Percentiles rank a stretch among this genome's conserved stretches.
These are phyloP conservation scores for Myochromella boudieri DNA, from an alignment of 768 basidiomycete genomes.

Conservation along the genomic window DNA sequence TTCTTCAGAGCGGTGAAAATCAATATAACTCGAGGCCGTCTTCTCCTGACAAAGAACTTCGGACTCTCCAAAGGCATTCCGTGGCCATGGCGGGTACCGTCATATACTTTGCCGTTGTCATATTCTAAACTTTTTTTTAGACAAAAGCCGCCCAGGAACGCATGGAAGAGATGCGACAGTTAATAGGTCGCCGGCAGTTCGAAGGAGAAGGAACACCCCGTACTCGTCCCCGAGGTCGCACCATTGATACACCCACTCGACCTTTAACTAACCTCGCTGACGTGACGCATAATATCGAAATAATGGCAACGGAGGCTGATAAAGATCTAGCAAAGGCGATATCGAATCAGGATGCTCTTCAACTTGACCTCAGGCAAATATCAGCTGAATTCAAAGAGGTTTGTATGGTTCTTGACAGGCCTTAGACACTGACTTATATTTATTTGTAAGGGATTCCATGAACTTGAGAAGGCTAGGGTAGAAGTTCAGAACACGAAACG, in stretches of 20 bases:
- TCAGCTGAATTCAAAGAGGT: conserved; percentile 61
- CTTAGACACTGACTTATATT: background rate
- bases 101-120: conserved; percentile 1
- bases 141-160: conserved; percentile 75
- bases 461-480: conserved; percentile 58
- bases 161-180: conserved; percentile 79
- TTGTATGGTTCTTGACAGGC: conserved; percentile 14
- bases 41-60: conserved; percentile 58
- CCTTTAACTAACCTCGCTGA: conserved; percentile 30
- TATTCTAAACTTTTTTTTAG: conserved; percentile 32
- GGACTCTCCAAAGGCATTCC: conserved; percentile 43
- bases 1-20: conserved; percentile 25
- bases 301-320: conserved; percentile 58
- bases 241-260: conserved; percentile 32
- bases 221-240: conserved; percentile 43
- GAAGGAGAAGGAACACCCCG: conserved; percentile 49
- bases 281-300: conserved; percentile 47
- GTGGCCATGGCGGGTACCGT: conserved; percentile 39
- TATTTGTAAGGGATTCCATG: conserved; percentile 53
- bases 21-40: conserved; percentile 43
- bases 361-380: conserved; percentile 48
- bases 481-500: conserved; percentile 72
- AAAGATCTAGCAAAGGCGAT: conserved; percentile 49
- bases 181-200: conserved; percentile 58
- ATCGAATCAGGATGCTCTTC: conserved; percentile 55